A percentile compares a stretch with the other conserved stretches of the same genome.
Conservation (phyloP, 1,139 yeast genomes). For the Pichia sp. region DNA sequence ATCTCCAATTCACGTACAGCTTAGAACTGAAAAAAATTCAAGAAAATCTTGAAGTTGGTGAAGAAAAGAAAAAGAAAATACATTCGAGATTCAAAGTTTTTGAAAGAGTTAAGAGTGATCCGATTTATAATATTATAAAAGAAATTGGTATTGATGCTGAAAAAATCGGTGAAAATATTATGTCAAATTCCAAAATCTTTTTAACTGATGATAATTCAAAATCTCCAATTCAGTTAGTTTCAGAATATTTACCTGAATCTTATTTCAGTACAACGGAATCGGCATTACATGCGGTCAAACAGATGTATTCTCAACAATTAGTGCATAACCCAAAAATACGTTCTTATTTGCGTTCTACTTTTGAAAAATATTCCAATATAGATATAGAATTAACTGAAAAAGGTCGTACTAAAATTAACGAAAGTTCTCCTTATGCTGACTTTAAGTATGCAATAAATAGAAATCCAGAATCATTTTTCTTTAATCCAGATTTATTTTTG, state of each 20-base stretch:
- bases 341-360: conserved; percentile 64
- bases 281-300: conserved; percentile 64
- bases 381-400: conserved; percentile 80
- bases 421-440: conserved; percentile 76
- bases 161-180: conserved; percentile 79
- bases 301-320: conserved; percentile 72
- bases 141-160: conserved; percentile 75
- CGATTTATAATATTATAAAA: conserved; percentile 60
- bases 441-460: conserved; percentile 87
- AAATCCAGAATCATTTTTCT: conserved; percentile 64
- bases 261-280: conserved; percentile 53
- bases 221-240: conserved; percentile 52
- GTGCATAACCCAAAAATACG: conserved; percentile 79
- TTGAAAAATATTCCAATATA: conserved; percentile 60
- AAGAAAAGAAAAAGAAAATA: conserved; percentile 33
- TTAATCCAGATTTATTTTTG: conserved; percentile 72
- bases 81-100: conserved; percentile 69
- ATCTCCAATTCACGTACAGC: conserved; percentile 74
- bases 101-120: conserved; percentile 69
- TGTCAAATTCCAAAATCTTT: conserved; percentile 65
- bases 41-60: conserved; percentile 10
- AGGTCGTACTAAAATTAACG: conserved; percentile 77
- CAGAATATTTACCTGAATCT: conserved; percentile 43
- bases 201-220: conserved; percentile 67
- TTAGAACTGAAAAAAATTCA: conserved; percentile 48